Evolutionary conservation across 2,329 filamentous ascomycete genomes (phyloP), one percentile per base, ranked within the genome.

Genomic region (Cladophialophora psammophila): DNA sequence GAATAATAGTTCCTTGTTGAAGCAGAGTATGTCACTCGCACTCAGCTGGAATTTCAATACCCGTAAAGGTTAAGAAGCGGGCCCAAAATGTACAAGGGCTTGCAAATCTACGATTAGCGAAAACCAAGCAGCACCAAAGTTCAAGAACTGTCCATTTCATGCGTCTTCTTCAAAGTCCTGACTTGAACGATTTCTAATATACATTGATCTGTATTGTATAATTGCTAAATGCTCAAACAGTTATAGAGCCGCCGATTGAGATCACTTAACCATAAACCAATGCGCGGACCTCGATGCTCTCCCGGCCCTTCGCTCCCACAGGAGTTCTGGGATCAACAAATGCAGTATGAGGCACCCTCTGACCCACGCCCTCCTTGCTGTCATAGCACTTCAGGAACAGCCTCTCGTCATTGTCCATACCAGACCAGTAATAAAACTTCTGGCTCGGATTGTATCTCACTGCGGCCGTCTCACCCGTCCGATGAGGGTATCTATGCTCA

Each of bases 281-380:
- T 40, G 91, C 89, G 73, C 94, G 85, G 15, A 97, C 91, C 79
- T 97, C 94, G 76, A 97, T 96, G 76, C 93, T 96, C 82, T 96
- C 91, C 71, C 93, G 85, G 0, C 86, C 86, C 70, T 88, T 87
- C 4, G 91, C 92, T 54, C 89, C 90, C 18, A 84, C 80, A 2
- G 88, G 86, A 0, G 91, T 92, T 67, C 89, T 82, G 1, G 91
- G 90, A 76, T 97, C 91, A 45, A 85, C 82, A 78, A 97, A 97
- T 0, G 93, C 93, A 9, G 89, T 89, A 79, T 96, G 92, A 13
- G 92, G 88, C 36, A 84, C 83, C 36, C 81, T 76, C 31, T 80
- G 81, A 64, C 79, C 78, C 8, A 77, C 74, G 0, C 79, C 80
- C 1, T 76, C 76, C 57, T 89, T 85, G 71, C 85, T 91, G 78